Base-by-base conservation (phyloP, 2,329 filamentous ascomycete genomes). In the Nemania serpens region DNA sequence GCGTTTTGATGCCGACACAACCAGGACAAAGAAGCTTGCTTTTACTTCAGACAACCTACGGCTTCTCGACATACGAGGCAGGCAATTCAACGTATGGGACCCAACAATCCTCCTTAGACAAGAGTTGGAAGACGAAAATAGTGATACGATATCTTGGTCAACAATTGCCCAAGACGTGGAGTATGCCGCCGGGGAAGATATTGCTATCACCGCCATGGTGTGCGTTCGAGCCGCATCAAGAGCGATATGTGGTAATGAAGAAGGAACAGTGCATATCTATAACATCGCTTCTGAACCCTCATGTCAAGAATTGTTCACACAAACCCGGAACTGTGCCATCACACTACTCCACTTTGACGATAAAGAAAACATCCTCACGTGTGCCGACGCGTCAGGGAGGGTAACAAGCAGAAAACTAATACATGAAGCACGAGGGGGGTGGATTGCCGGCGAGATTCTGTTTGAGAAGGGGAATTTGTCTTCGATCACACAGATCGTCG, bases 81-180 rank as follows among this genome's bases (percentile, higher is more conserved):
- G 52, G 0, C 68, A 69, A n/a, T 67, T 68, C 22, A 57, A 66
- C 5, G 55, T 72, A 2, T 72, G 71, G 70, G 64, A 68, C 9
- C 69, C 70, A 0, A 49, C 66, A 1, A 65, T 69, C 12, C 65
- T 72, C 1, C 61, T 68, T 5, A 53, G 67, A 2, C 55, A 61
- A 1, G 65, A 68, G 9, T 42, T 4, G 13, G 65, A 67, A 0
- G 65, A 69, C 0, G 63, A 66, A 4, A 59, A 48, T 25, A 67
- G 62, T 15, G 63, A 65, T 41, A 64, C 61, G 1, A 34, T 63
- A 2, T 66, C 63, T 0, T 25, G 36, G 4, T 54, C 64, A 0
- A 63, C 55, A 2, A 39, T 42, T 1, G 59, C 61, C 1, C 55
- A 47, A 15, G 2, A 37, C 17, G 7, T 12, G 25, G 52, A 39